Base-by-base conservation (phyloP, 148 eudicot species). In the Amaranthus palmeri region DNA sequence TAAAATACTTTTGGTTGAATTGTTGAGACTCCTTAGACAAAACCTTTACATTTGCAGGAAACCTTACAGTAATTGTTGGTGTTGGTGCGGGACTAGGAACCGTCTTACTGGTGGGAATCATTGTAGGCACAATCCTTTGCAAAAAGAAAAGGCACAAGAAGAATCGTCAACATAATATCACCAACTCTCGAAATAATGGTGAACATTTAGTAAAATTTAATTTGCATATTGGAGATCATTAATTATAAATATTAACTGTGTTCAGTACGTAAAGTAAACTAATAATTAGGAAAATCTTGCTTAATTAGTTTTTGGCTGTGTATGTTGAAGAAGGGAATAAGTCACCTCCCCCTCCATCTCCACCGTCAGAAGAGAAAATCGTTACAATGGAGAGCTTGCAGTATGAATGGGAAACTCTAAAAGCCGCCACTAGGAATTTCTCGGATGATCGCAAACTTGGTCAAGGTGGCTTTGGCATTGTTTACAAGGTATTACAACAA, bases 381-480 rank as follows among this genome's bases (percentile, higher is more conserved):
- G 40, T 53, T 46, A 78, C 59, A 6, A 42, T 49, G 3, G 81
- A 78, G 8, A 73, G 65, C 47, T 59, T 78, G 40, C 74, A 74
- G 18, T 78, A 73, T 7, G 65, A 62, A 4, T 49, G 71, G 6
- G 48, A 55, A 50, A 74, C 58, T 25, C 77, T 78, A 4, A 58
- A 63, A 49, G 65, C 66, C 1, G 81, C 81, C 54, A 73, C 81
- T 14, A 68, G 63, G 10, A 69, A 78, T 56, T 78, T 78, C 70
- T 74, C 81, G 3, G 15, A 3, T 48, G 70, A 69, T 8, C 63
- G 57, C 71, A 69, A 49, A 69, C 48, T 78, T 51, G 81, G 81
- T 46, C 65, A 65, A 63, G 81, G 77, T 2, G 81, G 77, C 12
- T 78, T 64, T 25, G 81, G 77, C 18, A 65, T 42, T 9, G 81